Evolutionary conservation across 208 protist genomes (phyloP).

Genomic region (Porcisia hertigi): DNA sequence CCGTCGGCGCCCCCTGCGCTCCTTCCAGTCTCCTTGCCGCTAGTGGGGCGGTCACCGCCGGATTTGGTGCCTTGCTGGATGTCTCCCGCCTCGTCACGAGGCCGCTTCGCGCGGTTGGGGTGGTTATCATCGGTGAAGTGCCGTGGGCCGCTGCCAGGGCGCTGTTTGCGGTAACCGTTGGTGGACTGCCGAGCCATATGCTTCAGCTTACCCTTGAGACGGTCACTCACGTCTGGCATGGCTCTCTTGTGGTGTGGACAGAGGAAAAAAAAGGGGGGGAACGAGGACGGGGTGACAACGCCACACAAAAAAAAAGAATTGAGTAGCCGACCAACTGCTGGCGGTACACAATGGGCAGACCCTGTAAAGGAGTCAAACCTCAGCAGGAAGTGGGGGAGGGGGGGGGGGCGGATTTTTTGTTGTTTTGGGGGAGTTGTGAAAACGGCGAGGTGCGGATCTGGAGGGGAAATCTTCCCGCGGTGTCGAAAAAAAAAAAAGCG

Average conservation of each 20-base stretch:
- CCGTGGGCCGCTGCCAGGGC: constrained; percentile 24
- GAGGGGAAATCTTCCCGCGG: no score
- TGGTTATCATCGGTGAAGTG: constrained; percentile 27
- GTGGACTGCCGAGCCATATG: constrained; percentile 49
- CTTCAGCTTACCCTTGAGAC: constrained; percentile 59
- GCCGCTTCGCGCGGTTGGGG: constrained; percentile 32
- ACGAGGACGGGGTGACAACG: no score
- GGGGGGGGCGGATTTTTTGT: no score
- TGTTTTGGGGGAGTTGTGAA: no score
- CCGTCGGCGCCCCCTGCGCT: constrained; percentile 6
- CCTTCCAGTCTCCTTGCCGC: constrained; percentile 18
- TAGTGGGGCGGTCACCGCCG: not conserved
- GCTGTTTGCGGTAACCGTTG: constrained; percentile 41
- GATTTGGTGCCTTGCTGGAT: constrained; percentile 1
- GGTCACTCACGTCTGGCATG: constrained; percentile 62
- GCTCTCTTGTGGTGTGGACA: not conserved
- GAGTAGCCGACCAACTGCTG: no score
- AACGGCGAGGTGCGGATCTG: no score
- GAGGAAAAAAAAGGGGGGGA: not conserved
- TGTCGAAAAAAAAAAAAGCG: no score
- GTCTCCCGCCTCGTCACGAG: constrained; percentile 23
- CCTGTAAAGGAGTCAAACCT: no score
- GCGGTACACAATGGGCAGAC: no score
- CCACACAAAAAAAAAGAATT: no score
- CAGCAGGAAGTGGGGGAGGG: no score